Evolutionary conservation across 805 yeast species (phyloP).

Genomic region (Hagleromyces aurorensis): DNA sequence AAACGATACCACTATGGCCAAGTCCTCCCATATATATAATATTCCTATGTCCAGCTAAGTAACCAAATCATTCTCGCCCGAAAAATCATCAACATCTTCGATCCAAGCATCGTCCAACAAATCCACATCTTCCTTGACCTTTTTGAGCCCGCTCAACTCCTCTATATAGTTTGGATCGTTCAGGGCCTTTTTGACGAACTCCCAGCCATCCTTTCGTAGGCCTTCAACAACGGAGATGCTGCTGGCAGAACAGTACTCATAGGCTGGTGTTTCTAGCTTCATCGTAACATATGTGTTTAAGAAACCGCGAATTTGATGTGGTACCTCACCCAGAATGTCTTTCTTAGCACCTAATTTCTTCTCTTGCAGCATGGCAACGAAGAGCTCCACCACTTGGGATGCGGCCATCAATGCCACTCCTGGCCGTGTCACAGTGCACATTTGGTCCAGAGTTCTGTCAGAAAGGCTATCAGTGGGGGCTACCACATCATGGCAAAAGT

Average conservation of each 20-base stretch:
- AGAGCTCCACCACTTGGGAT: conserved; percentile 74
- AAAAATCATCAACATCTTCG: conserved; percentile 24
- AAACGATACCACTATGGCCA: too few species aligned
- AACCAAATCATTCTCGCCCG: conserved; percentile 16
- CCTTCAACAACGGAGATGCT: conserved; percentile 49
- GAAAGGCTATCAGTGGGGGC: conserved; percentile 88
- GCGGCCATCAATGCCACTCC: conserved; percentile 90
- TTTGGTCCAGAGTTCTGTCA: conserved; percentile 87
- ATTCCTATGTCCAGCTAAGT: not conserved
- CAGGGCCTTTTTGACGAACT: conserved; percentile 65
- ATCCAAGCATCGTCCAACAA: conserved; percentile 21
- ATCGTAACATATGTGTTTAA: conserved; percentile 55
- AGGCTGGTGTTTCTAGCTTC: conserved; percentile 64
- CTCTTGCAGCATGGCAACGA: conserved; percentile 69
- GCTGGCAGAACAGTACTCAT: conserved; percentile 81
- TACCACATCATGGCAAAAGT: conserved; percentile 91
- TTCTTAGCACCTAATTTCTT: conserved; percentile 29
- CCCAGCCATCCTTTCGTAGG: conserved; percentile 61
- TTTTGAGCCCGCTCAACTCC: conserved; percentile 66
- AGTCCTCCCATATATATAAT: too few species aligned
- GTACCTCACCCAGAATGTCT: conserved; percentile 57
- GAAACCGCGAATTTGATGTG: conserved; percentile 91
- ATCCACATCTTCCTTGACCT: conserved; percentile 55
- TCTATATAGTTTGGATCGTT: conserved; percentile 62
- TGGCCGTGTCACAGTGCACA: conserved; percentile 98